Percentiles rank a stretch among this genome's conserved stretches.
Evolutionary conservation across 371 early-diverging fungal species (phyloP).

Genomic region (Mortierella sp.): DNA sequence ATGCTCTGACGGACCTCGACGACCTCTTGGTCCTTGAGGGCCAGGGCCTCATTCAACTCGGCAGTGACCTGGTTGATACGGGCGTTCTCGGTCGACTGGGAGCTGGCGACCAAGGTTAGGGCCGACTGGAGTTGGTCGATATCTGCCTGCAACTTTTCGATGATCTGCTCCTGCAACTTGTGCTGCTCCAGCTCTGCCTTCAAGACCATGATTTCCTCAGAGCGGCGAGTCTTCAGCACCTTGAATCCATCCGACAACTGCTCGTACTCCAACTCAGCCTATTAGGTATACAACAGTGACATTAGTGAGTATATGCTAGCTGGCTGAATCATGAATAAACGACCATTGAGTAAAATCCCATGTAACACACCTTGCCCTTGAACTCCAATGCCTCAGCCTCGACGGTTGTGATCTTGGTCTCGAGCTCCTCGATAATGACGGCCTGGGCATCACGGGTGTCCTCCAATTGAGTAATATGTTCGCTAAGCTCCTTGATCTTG

Average conservation of each 20-base stretch:
- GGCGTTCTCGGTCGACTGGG: conserved; percentile 50
- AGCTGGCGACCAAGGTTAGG: conserved; percentile 32
- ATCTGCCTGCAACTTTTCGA: conserved; percentile 50
- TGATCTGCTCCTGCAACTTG: conserved; percentile 56
- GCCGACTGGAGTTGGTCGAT: conserved; percentile 47
- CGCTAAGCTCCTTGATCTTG: conserved; percentile 44
- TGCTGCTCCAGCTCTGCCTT: conserved; percentile 53
- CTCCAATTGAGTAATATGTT: conserved; percentile 44
- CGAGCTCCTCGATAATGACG: conserved; percentile 49
- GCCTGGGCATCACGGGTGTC: conserved; percentile 51
- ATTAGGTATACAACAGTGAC: background rate
- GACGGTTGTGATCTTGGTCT: conserved; percentile 46
- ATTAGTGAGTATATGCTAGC: background rate
- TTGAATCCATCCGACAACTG: conserved; percentile 53
- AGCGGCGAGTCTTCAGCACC: conserved; percentile 49
- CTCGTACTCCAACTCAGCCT: conserved; percentile 55
- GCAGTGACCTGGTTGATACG: conserved; percentile 51
- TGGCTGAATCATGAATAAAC: background rate
- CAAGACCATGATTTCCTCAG: conserved; percentile 50
- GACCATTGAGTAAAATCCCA: too few species aligned
- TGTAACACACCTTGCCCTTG: conserved; percentile 46
- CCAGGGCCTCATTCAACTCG: conserved; percentile 53
- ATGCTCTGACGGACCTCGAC: conserved; percentile 53
- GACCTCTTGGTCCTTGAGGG: conserved; percentile 53
- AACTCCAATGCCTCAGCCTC: conserved; percentile 53